A percentile compares a stretch with the other conserved stretches of the same genome.
Conservation (phyloP, 1,284 basidiomycete genomes). For the Moesziomyces sp. region DNA sequence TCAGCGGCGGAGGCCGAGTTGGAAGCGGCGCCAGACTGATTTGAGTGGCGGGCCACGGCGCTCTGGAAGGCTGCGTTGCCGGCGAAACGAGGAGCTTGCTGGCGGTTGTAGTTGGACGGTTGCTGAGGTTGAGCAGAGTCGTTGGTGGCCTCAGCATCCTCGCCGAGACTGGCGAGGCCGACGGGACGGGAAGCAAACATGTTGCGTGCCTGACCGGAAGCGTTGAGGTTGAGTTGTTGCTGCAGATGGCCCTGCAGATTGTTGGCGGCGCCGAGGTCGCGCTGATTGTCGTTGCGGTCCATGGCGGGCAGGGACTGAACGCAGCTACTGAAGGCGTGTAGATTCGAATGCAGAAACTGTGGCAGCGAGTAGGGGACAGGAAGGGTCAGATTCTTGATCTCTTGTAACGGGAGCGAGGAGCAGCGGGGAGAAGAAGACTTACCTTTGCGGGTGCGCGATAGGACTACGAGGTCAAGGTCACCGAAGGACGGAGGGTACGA, state of each 20-base stretch:
- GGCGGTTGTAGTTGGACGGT: constrained; percentile 26
- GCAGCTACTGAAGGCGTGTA: neutral
- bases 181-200: constrained; percentile 48
- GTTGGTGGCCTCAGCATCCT: constrained; percentile 41
- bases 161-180: constrained; percentile 56
- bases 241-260: constrained; percentile 54
- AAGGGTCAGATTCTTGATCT: no score
- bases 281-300: constrained; percentile 26
- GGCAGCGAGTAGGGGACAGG: no score
- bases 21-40: constrained; percentile 20
- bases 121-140: constrained; percentile 19
- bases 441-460: no score
- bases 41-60: constrained; percentile 54
- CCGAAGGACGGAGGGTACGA: no score
- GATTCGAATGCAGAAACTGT: neutral
- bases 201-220: constrained; percentile 24
- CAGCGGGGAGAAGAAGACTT: no score
- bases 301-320: constrained; percentile 3
- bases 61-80: constrained; percentile 62
- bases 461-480: no score
- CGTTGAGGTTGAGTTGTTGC: constrained; percentile 55
- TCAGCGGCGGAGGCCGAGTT: constrained; percentile 24
- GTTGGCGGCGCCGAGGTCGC: constrained; percentile 42
- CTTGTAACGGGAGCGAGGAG: no score
- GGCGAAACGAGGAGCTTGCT: constrained; percentile 58